Percentiles rank a stretch among this genome's conserved stretches.
These are phyloP conservation scores for Fraxinus albicans DNA, from an alignment of 305 asterid species.

Conservation along the genomic window DNA sequence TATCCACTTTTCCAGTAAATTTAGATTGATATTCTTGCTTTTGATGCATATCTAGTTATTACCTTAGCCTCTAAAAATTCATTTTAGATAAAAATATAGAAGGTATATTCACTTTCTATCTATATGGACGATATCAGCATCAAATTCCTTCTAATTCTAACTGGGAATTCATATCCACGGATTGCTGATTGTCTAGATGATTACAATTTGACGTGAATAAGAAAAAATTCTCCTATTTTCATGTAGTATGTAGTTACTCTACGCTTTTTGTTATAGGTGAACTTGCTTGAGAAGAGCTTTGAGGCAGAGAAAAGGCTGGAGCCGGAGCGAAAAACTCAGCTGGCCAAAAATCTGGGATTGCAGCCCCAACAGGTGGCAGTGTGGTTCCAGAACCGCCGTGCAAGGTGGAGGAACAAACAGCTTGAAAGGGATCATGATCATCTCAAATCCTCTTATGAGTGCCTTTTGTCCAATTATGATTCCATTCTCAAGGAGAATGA, in stretches of 20 bases:
- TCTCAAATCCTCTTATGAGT: conserved; percentile 77
- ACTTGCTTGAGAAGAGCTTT: conserved; percentile 91
- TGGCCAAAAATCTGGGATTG: conserved; percentile 84
- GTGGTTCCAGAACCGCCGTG: conserved; percentile 99
- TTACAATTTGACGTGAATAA: neutral
- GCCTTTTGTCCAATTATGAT: conserved; percentile 67
- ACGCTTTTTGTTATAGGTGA: conserved; percentile 48
- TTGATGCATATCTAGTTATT: neutral
- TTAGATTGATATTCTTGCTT: neutral
- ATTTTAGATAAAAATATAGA: neutral
- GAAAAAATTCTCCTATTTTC: neutral
- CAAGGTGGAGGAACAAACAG: conserved; percentile 93
- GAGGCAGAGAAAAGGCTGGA: conserved; percentile 95
- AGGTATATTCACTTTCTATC: neutral
- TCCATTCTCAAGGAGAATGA: conserved; percentile 72
- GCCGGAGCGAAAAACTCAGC: conserved; percentile 86
- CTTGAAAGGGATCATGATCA: conserved; percentile 86
- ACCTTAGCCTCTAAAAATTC: neutral
- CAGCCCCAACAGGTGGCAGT: conserved; percentile 99
- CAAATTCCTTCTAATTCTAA: neutral
- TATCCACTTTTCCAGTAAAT: neutral
- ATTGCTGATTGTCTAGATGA: neutral
- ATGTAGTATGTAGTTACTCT: neutral
- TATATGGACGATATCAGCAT: neutral
- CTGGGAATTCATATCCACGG: neutral